A percentile compares a stretch with the other conserved stretches of the same genome.
These are phyloP conservation scores for Termitomyces sp. DNA, from an alignment of 768 basidiomycete species.

Conservation along the genomic window DNA sequence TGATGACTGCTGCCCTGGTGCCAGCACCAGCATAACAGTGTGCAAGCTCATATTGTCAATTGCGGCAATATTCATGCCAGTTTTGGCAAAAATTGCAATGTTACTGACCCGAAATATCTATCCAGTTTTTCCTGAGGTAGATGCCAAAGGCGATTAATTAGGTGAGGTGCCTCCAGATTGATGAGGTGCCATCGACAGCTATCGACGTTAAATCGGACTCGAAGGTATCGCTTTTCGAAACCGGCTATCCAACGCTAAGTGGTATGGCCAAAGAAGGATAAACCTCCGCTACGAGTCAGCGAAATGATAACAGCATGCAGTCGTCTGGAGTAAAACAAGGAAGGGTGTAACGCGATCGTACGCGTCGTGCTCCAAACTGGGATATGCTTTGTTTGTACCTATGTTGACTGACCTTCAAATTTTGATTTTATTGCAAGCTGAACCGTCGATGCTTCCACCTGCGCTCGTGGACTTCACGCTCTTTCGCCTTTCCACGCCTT, in stretches of 20 bases:
- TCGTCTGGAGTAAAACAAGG: not conserved
- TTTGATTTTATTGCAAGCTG: not conserved
- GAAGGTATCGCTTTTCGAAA: too few relatives aligned
- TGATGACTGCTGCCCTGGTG: not conserved
- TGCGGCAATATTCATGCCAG: too few relatives aligned
- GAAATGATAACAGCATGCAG: not conserved
- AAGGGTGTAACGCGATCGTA: not conserved
- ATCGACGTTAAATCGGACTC: too few relatives aligned
- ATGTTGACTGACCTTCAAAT: not conserved
- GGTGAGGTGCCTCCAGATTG: too few relatives aligned
- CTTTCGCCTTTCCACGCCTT: conserved; percentile 16
- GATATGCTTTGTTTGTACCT: not conserved
- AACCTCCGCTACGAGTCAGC: too few relatives aligned
- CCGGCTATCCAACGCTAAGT: not conserved
- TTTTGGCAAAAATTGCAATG: too few relatives aligned
- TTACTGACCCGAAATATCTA: too few relatives aligned
- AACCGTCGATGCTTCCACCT: conserved; percentile 20
- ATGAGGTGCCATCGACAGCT: too few relatives aligned
- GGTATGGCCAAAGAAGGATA: not conserved
- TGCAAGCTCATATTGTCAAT: too few relatives aligned
- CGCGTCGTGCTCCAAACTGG: not conserved
- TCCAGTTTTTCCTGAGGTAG: too few relatives aligned
- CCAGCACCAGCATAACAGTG: not conserved
- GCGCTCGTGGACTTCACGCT: conserved; percentile 24
- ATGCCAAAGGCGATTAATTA: too few relatives aligned